phyloP scores from a whole-genome alignment of 2,329 filamentous ascomycete species.

The Nemania sp. region DNA sequence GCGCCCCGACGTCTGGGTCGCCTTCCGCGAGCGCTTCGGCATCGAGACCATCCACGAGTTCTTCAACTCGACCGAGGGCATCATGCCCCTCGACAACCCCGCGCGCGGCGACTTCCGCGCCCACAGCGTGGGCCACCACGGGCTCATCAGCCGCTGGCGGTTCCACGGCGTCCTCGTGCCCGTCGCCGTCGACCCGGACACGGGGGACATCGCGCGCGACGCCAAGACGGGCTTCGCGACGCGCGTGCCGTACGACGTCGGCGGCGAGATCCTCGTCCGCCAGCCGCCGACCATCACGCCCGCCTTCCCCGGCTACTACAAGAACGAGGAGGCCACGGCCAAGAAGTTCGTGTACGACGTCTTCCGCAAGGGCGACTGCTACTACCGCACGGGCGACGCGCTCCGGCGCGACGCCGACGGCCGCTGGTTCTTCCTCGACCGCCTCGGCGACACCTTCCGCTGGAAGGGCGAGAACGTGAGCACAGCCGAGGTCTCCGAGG shows the following conservation, averaged over 20 bases:
- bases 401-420: slow-evolving; percentile 65
- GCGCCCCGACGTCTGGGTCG: slow-evolving; percentile 69
- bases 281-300: slow-evolving; percentile 56
- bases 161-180: slow-evolving; percentile 64
- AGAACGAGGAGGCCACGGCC: slow-evolving; percentile 66
- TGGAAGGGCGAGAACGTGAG: slow-evolving; percentile 75
- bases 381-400: slow-evolving; percentile 71
- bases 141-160: slow-evolving; percentile 59
- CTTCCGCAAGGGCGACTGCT: slow-evolving; percentile 69
- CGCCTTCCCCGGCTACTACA: slow-evolving; percentile 70
- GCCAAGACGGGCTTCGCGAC: slow-evolving; percentile 69
- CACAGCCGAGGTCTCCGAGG: slow-evolving; percentile 68
- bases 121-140: slow-evolving; percentile 72
- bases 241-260: slow-evolving; percentile 65
- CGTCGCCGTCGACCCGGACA: slow-evolving; percentile 70
- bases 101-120: slow-evolving; percentile 65
- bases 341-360: slow-evolving; percentile 70
- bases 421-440: slow-evolving; percentile 71
- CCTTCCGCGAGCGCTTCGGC: slow-evolving; percentile 66
- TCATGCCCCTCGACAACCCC: slow-evolving; percentile 65
- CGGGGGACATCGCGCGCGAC: slow-evolving; percentile 69
- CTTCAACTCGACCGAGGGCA: slow-evolving; percentile 77
- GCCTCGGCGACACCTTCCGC: slow-evolving; percentile 72
- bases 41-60: slow-evolving; percentile 70
- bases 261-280: slow-evolving; percentile 75